Percentiles rank a stretch among this genome's conserved stretches.
phyloP scores from a whole-genome alignment of 2,329 filamentous ascomycete species.

The Drechmeria coniospora region DNA sequence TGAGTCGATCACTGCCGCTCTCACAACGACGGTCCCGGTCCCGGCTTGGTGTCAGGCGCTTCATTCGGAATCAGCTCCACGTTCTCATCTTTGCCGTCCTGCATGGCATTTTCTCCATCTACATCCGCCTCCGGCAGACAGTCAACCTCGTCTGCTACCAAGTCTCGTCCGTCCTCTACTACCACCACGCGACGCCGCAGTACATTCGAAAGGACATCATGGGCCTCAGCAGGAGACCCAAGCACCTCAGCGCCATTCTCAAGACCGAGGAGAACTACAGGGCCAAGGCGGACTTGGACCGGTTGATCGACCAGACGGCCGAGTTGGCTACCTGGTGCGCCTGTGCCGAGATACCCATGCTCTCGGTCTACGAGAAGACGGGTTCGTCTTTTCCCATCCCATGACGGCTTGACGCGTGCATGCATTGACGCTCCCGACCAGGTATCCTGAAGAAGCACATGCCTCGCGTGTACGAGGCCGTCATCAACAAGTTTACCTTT shows the following conservation, averaged over 20 bases:
- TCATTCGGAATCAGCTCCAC: conserved; percentile 48
- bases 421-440: no score
- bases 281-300: conserved; percentile 61
- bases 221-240: conserved; percentile 56
- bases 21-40: no score
- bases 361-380: conserved; percentile 86
- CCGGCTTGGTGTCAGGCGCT: conserved; percentile 42
- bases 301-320: conserved; percentile 75
- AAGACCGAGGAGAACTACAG: conserved; percentile 55
- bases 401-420: not conserved
- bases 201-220: conserved; percentile 80
- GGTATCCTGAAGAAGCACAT: conserved; percentile 83
- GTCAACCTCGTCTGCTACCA: conserved; percentile 68
- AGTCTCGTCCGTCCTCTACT: conserved; percentile 68
- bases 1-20: conserved; percentile 10
- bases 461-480: conserved; percentile 64
- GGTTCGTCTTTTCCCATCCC: conserved; percentile 36
- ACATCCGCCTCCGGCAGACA: conserved; percentile 65
- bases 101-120: conserved; percentile 75
- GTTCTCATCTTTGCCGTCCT: conserved; percentile 52
- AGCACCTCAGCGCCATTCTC: conserved; percentile 78
- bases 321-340: conserved; percentile 90
- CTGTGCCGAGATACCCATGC: conserved; percentile 68
- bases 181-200: conserved; percentile 91
- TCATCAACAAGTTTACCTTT: conserved; percentile 63